Percentiles rank a stretch among this genome's conserved stretches.
Conservation (phyloP, 768 basidiomycete species). For the Dentipellis fragilis region DNA sequence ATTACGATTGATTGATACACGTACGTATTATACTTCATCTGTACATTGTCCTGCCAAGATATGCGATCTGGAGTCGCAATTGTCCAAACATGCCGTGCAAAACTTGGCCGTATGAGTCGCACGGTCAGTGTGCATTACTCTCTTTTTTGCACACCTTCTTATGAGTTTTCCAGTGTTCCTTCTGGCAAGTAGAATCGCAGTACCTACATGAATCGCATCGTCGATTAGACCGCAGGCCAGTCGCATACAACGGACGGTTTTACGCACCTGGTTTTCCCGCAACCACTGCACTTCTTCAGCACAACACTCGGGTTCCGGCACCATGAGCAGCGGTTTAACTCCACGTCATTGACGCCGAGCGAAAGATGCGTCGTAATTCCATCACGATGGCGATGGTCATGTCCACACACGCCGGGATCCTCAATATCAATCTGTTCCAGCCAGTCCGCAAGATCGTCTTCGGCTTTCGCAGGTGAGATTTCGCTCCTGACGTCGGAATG, state of each 20-base stretch:
- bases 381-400: conserved; percentile 5
- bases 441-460: conserved; percentile 53
- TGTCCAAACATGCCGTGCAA: too few species aligned
- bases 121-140: too few species aligned
- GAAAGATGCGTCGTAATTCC: conserved; percentile 30
- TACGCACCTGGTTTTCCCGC: conserved; percentile 30
- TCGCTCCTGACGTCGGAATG: conserved; percentile 20
- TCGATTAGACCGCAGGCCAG: neutral
- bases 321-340: conserved; percentile 52
- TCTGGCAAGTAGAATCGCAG: conserved; percentile 32
- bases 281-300: conserved; percentile 41
- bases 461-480: conserved; percentile 29
- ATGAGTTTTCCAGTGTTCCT: conserved; percentile 22
- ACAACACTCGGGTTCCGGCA: conserved; percentile 55
- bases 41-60: too few species aligned
- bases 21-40: too few species aligned
- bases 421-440: conserved; percentile 37
- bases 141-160: neutral
- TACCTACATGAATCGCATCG: conserved; percentile 25
- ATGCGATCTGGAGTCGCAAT: too few species aligned
- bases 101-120: too few species aligned
- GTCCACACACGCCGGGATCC: conserved; percentile 26
- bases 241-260: neutral
- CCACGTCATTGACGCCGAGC: conserved; percentile 38
- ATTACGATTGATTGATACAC: too few species aligned